Evolutionary conservation across 78 protist species (phyloP).

Genomic region (Guillardia theta): DNA sequence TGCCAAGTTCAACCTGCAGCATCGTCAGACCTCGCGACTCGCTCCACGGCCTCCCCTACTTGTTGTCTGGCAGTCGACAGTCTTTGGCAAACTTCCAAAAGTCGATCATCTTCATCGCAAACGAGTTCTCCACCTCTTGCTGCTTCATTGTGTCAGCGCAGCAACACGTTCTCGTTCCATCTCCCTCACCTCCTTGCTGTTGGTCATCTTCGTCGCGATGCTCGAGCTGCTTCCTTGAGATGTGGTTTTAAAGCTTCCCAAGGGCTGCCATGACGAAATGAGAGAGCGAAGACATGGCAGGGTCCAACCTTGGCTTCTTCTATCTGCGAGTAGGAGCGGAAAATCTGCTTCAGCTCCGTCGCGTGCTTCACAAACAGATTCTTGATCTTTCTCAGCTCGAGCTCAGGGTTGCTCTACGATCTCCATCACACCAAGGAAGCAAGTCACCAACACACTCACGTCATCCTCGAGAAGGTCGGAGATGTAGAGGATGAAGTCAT

Average conservation of each 20-base stretch:
- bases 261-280: too few relatives aligned
- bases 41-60: too few relatives aligned
- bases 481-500: background rate
- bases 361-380: background rate
- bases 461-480: too few relatives aligned
- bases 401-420: background rate
- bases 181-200: too few relatives aligned
- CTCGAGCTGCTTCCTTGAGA: too few relatives aligned
- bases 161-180: too few relatives aligned
- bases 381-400: background rate
- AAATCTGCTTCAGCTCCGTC: constrained; percentile 34
- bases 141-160: too few relatives aligned
- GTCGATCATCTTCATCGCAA: constrained; percentile 8
- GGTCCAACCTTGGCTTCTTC: background rate
- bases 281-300: background rate
- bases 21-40: too few relatives aligned
- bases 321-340: constrained; percentile 4
- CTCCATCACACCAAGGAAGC: too few relatives aligned
- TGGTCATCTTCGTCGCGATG: too few relatives aligned
- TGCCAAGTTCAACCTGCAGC: background rate
- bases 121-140: constrained; percentile 7
- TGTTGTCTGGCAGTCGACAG: background rate
- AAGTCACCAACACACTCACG: too few relatives aligned
- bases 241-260: too few relatives aligned
- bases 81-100: constrained; percentile 38